Conservation (phyloP, 106 monocot species). For the Agapanthus africanus region DNA sequence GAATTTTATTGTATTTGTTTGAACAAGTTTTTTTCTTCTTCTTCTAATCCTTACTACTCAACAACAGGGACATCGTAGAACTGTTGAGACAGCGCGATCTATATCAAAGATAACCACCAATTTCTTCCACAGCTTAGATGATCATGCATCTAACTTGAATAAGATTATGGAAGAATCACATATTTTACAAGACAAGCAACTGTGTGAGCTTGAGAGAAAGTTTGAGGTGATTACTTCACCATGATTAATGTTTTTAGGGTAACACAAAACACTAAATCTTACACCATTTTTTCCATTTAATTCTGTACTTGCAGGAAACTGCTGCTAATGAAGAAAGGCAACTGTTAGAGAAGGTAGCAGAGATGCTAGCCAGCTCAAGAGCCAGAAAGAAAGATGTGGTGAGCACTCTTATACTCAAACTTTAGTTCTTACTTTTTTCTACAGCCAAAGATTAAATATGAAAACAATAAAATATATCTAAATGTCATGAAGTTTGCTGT, state of each 20-base stretch:
- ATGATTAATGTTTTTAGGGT: neutral
- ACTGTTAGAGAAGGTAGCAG: constrained; percentile 63
- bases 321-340: constrained; percentile 65
- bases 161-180: constrained; percentile 64
- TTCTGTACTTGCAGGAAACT: constrained; percentile 41
- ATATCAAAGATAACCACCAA: constrained; percentile 49
- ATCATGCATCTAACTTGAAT: constrained; percentile 39
- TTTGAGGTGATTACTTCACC: constrained; percentile 58
- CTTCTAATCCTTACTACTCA: no score
- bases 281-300: neutral
- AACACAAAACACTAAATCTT: neutral
- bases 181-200: constrained; percentile 34
- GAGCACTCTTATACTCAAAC: neutral
- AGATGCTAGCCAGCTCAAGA: constrained; percentile 65
- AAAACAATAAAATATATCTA: neutral
- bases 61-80: constrained; percentile 47
- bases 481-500: no score
- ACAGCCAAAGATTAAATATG: neutral
- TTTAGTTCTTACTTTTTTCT: no score
- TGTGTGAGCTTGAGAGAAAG: constrained; percentile 57
- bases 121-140: constrained; percentile 57
- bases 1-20: no score
- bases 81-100: constrained; percentile 50
- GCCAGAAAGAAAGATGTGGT: constrained; percentile 68
- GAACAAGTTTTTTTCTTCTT: no score